Evolutionary conservation across 306 rosid species (phyloP), one percentile per base, ranked within the genome.

Genomic region (Rubus parviflorus): DNA sequence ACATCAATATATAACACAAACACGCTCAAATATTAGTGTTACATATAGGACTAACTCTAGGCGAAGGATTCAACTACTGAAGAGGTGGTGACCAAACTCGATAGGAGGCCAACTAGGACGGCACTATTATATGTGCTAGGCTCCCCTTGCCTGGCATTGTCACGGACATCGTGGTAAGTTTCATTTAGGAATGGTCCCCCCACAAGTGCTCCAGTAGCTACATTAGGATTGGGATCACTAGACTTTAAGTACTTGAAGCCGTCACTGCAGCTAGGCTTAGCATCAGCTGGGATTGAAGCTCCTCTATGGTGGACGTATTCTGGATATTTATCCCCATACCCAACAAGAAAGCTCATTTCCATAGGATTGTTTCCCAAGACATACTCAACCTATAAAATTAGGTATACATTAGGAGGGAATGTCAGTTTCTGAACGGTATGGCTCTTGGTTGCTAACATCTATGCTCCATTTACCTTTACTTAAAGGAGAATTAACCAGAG

Each of bases 91-190:
- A 96, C 99, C 84, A 96, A 86, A 82, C 99, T 80, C 60, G 99
- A 92, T 22, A 96, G 86, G 72, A 96, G 98, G 70, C 91, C 98
- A 19, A 96, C 98, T 16, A 93, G 14, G 53, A 96, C 77, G 49
- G 99, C 99, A 72, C 89, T 83, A 81, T 96, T 96, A 81, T 96
- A 96, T 53, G 98, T 89, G 90, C 88, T 96, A 38, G 99, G 99
- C 85, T 96, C 98, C 62, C 72, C 77, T 86, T 96, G 99, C 97
- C 67, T 88, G 71, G 91, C 61, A 77, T 92, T 96, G 92, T 96
- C 93, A 81, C 99, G 86, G 43, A 87, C 70, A 60, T 96, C 98
- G 13, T 72, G 80, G 80, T 67, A 96, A 38, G 98, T 88, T 51
- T 85, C 99, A 9, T 96, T 96, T 35, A 76, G 76, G 83, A 92